Conservation (phyloP, 805 yeast species). For the Pichia kluyveri region DNA sequence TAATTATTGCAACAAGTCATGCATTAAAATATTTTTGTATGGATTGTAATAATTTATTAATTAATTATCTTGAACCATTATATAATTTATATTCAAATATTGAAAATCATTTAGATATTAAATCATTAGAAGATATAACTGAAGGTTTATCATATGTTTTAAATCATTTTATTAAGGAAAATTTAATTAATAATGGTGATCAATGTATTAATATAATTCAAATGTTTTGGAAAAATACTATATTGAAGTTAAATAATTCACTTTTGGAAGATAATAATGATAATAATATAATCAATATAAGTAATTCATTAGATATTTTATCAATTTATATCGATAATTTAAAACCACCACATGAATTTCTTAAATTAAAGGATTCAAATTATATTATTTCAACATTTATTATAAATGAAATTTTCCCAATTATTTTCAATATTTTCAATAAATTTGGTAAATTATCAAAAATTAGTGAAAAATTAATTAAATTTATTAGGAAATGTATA, state of each 20-base stretch:
- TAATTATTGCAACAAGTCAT: slow-evolving; percentile 80
- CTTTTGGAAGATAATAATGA: slow-evolving; percentile 4
- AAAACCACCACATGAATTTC: slow-evolving; percentile 35
- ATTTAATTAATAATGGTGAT: slow-evolving; percentile 30
- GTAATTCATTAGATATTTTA: slow-evolving; percentile 67
- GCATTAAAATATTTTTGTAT: slow-evolving; percentile 92
- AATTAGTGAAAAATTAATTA: slow-evolving; percentile 68
- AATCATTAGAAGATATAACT: slow-evolving; percentile 67
- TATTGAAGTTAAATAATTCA: slow-evolving; percentile 33
- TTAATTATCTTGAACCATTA: slow-evolving; percentile 64
- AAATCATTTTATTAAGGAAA: slow-evolving; percentile 27
- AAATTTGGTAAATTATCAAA: slow-evolving; percentile 50
- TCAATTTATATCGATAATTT: slow-evolving; percentile 52
- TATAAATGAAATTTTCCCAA: slow-evolving; percentile 51
- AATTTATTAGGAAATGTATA: slow-evolving; percentile 56
- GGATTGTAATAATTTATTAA: slow-evolving; percentile 68
- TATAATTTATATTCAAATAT: slow-evolving; percentile 60
- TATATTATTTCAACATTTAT: slow-evolving; percentile 36
- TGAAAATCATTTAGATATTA: slow-evolving; percentile 46
- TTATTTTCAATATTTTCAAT: slow-evolving; percentile 37
- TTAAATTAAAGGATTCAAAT: slow-evolving; percentile 2
- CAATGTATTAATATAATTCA: slow-evolving; percentile 40
- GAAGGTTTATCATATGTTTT: slow-evolving; percentile 88
- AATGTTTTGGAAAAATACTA: slow-evolving; percentile 60
- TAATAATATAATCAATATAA: slow-evolving; percentile 37